Evolutionary conservation across 2,329 filamentous ascomycete species (phyloP).

Genomic region (Orbilia javanica): DNA sequence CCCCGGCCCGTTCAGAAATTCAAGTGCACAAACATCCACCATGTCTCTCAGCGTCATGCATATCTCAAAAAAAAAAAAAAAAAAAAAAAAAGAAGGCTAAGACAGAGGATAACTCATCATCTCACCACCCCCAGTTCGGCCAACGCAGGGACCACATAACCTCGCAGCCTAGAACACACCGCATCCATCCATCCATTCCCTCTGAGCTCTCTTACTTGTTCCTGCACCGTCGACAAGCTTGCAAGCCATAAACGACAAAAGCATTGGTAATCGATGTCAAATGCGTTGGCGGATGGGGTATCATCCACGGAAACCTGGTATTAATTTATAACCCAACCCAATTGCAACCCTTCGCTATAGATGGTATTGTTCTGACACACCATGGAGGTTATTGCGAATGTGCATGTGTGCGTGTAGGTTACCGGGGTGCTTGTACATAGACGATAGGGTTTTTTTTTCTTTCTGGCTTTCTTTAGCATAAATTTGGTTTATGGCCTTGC

Average conservation of each 20-base stretch:
- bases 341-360: no score
- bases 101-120: slow-evolving; percentile 22
- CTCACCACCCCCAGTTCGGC: slow-evolving; percentile 7
- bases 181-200: background rate
- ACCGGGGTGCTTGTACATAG: no score
- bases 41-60: background rate
- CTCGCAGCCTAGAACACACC: slow-evolving; percentile 5
- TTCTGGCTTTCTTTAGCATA: no score
- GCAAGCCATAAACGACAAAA: background rate
- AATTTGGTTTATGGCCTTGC: no score
- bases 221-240: background rate
- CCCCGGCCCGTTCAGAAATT: background rate
- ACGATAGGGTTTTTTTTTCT: no score
- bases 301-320: no score
- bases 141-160: slow-evolving; percentile 21
- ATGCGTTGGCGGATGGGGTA: background rate
- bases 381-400: no score
- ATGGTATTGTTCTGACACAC: no score
- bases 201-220: slow-evolving; percentile 12
- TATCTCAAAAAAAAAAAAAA: background rate
- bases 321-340: no score
- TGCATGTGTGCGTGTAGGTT: no score
- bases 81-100: background rate
- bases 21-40: background rate
- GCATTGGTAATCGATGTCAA: background rate